phyloP scores from a whole-genome alignment of 208 protist species.

The Novymonas esmeraldas region DNA sequence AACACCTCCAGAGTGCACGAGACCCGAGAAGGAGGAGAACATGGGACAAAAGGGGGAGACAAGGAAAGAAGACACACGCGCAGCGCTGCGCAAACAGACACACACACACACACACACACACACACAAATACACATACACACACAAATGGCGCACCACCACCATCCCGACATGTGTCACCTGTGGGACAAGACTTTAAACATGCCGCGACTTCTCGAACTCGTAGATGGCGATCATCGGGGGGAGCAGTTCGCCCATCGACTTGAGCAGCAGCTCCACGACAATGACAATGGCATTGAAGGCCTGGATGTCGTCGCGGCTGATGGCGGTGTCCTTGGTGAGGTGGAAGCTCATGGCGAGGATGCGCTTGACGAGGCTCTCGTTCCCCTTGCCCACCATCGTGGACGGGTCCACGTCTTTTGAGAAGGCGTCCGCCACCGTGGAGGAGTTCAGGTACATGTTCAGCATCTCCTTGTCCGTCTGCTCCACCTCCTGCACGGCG shows the following conservation, averaged over 20 bases:
- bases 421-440: constrained; percentile 24
- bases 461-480: constrained; percentile 30
- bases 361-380: constrained; percentile 40
- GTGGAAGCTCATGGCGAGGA: constrained; percentile 57
- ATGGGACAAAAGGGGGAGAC: background rate
- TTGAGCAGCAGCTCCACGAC: constrained; percentile 46
- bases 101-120: background rate
- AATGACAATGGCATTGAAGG: constrained; percentile 43
- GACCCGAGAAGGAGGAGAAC: background rate
- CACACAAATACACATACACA: background rate
- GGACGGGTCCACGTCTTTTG: constrained; percentile 14
- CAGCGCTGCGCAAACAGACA: background rate
- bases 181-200: background rate
- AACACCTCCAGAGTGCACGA: background rate
- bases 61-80: background rate
- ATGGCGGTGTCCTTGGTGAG: constrained; percentile 37
- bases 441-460: constrained; percentile 48
- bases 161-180: background rate
- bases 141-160: background rate
- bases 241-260: constrained; percentile 33
- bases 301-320: constrained; percentile 39
- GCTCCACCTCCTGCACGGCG: constrained; percentile 41
- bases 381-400: constrained; percentile 18
- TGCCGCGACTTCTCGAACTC: constrained; percentile 57
- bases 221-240: constrained; percentile 49